A percentile compares a stretch with the other conserved stretches of the same genome.
phyloP scores from a whole-genome alignment of 192 early-diverging fungal genomes.

The Piromyces sp. region DNA sequence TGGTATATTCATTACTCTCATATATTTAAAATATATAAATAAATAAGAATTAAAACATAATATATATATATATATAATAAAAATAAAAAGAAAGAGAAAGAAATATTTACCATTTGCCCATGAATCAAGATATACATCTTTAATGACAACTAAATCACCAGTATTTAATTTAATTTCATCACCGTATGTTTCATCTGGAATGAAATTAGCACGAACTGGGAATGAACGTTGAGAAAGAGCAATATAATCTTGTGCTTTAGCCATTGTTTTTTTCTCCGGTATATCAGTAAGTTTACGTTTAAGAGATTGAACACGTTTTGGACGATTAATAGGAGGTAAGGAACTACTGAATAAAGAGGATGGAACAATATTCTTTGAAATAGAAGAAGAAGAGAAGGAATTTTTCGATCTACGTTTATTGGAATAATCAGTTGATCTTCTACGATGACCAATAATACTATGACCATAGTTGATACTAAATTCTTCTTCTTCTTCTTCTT shows the following conservation, averaged over 20 bases:
- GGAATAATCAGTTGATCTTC: not conserved
- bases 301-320: not conserved
- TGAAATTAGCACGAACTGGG: not conserved
- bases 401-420: not conserved
- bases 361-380: not conserved
- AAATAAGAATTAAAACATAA: too few relatives aligned
- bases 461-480: not conserved
- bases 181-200: not conserved
- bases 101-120: not conserved
- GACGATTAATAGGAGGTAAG: not conserved
- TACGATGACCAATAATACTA: not conserved
- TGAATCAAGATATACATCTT: not conserved
- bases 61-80: too few relatives aligned
- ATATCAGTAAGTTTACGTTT: not conserved
- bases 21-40: too few relatives aligned
- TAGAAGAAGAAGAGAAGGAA: not conserved
- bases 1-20: too few relatives aligned
- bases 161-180: not conserved
- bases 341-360: not conserved
- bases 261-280: not conserved
- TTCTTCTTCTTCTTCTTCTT: not conserved
- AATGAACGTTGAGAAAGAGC: not conserved
- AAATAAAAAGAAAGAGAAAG: too few relatives aligned
- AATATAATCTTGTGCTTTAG: not conserved
- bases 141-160: not conserved